phyloP scores from a whole-genome alignment of 192 early-diverging fungal genomes.

The Jimgerdemannia flammicorona region DNA sequence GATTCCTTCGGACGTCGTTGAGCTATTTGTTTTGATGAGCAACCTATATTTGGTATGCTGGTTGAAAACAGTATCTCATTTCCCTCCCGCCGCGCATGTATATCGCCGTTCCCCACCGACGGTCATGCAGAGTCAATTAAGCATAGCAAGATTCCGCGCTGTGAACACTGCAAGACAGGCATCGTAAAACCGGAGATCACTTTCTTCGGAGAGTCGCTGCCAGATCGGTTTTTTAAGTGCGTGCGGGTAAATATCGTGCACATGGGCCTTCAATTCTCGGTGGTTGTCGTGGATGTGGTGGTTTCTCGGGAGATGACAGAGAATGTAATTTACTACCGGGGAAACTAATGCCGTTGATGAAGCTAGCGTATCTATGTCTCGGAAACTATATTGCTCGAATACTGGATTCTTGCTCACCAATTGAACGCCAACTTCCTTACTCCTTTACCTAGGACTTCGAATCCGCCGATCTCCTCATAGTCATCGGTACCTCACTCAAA shows the following conservation, averaged over 20 bases:
- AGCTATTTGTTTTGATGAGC: no score
- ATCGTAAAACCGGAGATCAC: conserved; percentile 94
- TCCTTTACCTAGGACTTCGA: conserved; percentile 56
- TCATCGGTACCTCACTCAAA: conserved; percentile 89
- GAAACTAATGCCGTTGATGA: no score
- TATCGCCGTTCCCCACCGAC: no score
- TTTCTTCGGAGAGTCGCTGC: conserved; percentile 94
- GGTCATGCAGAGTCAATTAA: conserved; percentile 32
- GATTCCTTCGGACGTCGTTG: no score
- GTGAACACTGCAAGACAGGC: conserved; percentile 51
- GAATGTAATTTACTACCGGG: no score
- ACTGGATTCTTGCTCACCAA: not conserved
- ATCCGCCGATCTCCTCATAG: conserved; percentile 80
- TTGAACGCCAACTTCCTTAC: not conserved
- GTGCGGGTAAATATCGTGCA: conserved; percentile 29
- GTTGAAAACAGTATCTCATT: not conserved
- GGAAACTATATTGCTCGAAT: no score
- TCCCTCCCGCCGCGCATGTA: no score
- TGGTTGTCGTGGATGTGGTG: no score
- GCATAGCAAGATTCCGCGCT: conserved; percentile 62
- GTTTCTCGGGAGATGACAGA: no score
- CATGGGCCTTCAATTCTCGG: no score
- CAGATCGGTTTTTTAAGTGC: conserved; percentile 64
- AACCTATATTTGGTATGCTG: not conserved
- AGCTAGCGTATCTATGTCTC: no score